Evolutionary conservation across 1,284 basidiomycete genomes (phyloP), one percentile per base, ranked within the genome.

Genomic region (Paramarasmius palmivorus): DNA sequence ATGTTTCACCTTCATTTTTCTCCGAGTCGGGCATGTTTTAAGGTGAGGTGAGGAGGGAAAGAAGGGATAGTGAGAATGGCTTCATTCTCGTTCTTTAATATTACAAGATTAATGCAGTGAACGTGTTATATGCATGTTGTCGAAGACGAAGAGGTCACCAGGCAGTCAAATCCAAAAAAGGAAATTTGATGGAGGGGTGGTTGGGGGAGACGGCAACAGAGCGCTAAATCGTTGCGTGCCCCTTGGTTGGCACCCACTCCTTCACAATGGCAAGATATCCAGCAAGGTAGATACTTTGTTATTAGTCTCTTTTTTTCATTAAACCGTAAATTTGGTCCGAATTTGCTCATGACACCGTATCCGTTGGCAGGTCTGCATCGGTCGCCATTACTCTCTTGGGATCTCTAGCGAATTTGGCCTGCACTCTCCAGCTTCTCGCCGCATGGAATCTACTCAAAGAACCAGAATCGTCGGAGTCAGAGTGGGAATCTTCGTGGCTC

Each of bases 401-500:
- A 50, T 75, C 79, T 2, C 57, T 82, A 49, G 68, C 78, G 59
- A 88, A 90, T 68, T 62, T 75, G 41, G 70, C 72, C 17, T 71
- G 86, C 60, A 79, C 84, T 19, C 60, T 76, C 23, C 81, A 84
- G 56, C 73, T 88, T 54, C 71, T 83, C 36, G 68, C 79, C 49
- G 65, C 78, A 23, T 88, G 79, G 77, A 74, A 75, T 50, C 79
- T 82, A n/a, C 73, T 86, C 63, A 79, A 76, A 60, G 86, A 88
- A 57, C 75, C 79, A 22, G 84, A 85, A 61, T 82, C 77, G 60
- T 74, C 79, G 20, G 84, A 85, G 61, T 82, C 77, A 59, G 88
- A 90, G 62, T 90, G 86, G 86, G 87, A 90, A 66, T 75, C 78
- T 19, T 75, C 80, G 2, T 68, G 74, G 20, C 81, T 84, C 66